These are phyloP conservation scores for Myrica gale DNA, from an alignment of 306 rosid species.

Conservation along the genomic window DNA sequence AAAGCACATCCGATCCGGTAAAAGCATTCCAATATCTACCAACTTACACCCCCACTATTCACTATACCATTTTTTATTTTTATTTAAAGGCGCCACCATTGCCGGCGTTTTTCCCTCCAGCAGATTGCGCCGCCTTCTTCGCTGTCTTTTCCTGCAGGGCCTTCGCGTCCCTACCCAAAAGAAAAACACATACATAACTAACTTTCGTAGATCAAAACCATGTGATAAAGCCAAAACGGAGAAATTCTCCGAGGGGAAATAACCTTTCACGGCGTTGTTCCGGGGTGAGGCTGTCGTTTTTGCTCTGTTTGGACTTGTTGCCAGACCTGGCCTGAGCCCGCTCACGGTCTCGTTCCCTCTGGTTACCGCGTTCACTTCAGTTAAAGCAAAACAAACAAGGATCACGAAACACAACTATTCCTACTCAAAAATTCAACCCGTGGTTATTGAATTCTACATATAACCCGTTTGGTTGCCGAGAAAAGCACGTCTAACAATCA, in stretches of 20 bases:
- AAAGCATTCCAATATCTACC: constrained; percentile 20
- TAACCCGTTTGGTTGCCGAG: not conserved
- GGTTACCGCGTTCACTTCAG: constrained; percentile 72
- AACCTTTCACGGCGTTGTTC: constrained; percentile 91
- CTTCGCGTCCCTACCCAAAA: constrained; percentile 56
- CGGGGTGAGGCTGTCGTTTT: constrained; percentile 67
- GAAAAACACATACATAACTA: not conserved
- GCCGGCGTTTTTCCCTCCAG: constrained; percentile 44
- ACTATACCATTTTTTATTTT: constrained; percentile 32
- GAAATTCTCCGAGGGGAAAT: too few relatives aligned
- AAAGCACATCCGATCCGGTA: constrained; percentile 15
- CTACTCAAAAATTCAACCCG: not conserved
- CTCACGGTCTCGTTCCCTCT: constrained; percentile 71
- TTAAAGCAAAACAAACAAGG: constrained; percentile 42
- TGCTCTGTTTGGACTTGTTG: constrained; percentile 33
- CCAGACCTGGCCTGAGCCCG: constrained; percentile 61
- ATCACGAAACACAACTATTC: constrained; percentile 14
- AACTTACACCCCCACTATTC: constrained; percentile 1
- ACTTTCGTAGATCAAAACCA: not conserved
- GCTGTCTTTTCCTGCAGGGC: constrained; percentile 70
- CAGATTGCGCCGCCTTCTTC: constrained; percentile 54
- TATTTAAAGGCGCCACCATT: constrained; percentile 35
- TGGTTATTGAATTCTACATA: not conserved
- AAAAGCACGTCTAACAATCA: not conserved
- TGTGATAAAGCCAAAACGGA: too few relatives aligned